These are phyloP conservation scores for Termitomyces sp. DNA, from an alignment of 768 basidiomycete genomes.

Conservation along the genomic window DNA sequence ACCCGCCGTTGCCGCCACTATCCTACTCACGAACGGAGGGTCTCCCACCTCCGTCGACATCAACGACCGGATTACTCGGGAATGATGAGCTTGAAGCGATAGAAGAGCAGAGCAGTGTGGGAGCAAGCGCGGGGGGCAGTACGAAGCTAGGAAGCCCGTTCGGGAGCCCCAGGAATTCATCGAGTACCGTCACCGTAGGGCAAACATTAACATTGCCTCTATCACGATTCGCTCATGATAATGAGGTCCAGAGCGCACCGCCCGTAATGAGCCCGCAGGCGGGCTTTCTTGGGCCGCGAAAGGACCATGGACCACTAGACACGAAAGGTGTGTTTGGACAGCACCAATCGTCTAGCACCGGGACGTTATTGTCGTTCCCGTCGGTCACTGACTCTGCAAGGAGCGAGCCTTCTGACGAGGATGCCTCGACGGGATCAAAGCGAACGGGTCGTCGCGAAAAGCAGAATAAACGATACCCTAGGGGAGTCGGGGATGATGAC, in stretches of 20 bases:
- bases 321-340: slow-evolving; percentile 30
- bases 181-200: slow-evolving; percentile 5
- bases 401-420: slow-evolving; percentile 35
- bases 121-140: slow-evolving; percentile 11
- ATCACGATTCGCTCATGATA: slow-evolving; percentile 22
- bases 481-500: slow-evolving; percentile 46
- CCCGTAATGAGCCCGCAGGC: slow-evolving; percentile 30
- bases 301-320: slow-evolving; percentile 23
- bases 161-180: background rate
- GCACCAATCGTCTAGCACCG: slow-evolving; percentile 16
- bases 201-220: slow-evolving; percentile 29
- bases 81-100: slow-evolving; percentile 14
- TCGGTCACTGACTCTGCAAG: slow-evolving; percentile 46
- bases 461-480: slow-evolving; percentile 40
- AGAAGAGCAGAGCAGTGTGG: slow-evolving; percentile 7
- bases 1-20: slow-evolving; percentile 30
- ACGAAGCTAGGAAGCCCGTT: slow-evolving; percentile 8
- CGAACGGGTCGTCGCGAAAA: slow-evolving; percentile 26
- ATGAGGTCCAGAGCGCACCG: slow-evolving; percentile 39
- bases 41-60: slow-evolving; percentile 9
- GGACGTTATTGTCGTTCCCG: slow-evolving; percentile 41
- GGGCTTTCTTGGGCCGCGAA: slow-evolving; percentile 17
- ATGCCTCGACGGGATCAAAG: slow-evolving; percentile 15
- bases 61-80: slow-evolving; percentile 21
- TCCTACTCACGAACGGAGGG: slow-evolving; percentile 13